phyloP scores from a whole-genome alignment of 352 stramenopile genomes.

The Globisporangium solare region DNA sequence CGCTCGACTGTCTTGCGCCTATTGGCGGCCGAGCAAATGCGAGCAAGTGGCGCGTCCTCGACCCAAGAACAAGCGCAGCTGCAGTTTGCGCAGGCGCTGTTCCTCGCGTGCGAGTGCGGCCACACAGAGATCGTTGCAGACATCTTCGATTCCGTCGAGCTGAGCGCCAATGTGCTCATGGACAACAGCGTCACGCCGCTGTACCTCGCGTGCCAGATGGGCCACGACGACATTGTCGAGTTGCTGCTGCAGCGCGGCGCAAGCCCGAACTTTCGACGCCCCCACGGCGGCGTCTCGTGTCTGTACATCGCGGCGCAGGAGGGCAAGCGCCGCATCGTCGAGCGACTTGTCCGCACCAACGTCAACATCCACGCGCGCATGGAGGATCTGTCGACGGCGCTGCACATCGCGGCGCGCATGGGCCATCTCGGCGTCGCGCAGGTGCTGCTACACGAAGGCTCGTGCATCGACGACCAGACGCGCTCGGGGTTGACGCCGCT shows the following conservation, averaged over 20 bases:
- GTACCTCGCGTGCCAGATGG: conserved; percentile 84
- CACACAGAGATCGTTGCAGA: conserved; percentile 63
- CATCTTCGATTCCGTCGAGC: conserved; percentile 42
- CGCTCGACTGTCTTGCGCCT: conserved; percentile 45
- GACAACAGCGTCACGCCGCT: conserved; percentile 75
- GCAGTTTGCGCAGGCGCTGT: conserved; percentile 64
- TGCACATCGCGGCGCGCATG: conserved; percentile 82
- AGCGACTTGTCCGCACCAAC: conserved; percentile 35
- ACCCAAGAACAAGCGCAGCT: conserved; percentile 7
- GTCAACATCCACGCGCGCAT: conserved; percentile 66
- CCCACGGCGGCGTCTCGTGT: conserved; percentile 59
- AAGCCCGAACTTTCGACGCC: conserved; percentile 60
- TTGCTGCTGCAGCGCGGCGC: conserved; percentile 53
- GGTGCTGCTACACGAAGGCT: conserved; percentile 46
- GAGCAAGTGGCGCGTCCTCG: conserved; percentile 6
- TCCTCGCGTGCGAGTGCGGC: conserved; percentile 72
- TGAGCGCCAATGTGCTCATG: conserved; percentile 72
- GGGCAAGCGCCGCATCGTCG: conserved; percentile 60
- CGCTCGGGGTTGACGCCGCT: conserved; percentile 72
- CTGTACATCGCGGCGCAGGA: conserved; percentile 81
- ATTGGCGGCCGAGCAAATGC: conserved; percentile 29
- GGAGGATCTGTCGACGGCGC: conserved; percentile 69
- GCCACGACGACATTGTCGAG: conserved; percentile 54
- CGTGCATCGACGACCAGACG: conserved; percentile 64
- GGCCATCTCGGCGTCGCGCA: conserved; percentile 51